These are phyloP conservation scores for Lumnitzera littorea DNA, from an alignment of 345 rosid species.

Conservation along the genomic window DNA sequence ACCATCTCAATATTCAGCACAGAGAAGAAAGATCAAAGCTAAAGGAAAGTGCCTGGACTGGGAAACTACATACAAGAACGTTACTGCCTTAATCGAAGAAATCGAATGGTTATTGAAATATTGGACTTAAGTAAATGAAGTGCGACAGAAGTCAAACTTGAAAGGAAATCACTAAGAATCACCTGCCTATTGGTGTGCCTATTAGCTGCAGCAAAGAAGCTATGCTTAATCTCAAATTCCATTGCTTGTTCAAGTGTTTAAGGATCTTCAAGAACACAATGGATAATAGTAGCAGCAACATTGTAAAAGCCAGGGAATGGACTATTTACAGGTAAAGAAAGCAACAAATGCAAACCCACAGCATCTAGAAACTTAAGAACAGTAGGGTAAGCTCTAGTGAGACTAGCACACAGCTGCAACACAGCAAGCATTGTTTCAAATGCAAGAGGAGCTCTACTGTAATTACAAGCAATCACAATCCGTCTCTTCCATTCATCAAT, in stretches of 20 bases:
- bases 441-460: too few relatives aligned
- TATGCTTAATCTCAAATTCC: constrained; percentile 83
- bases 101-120: too few relatives aligned
- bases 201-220: constrained; percentile 65
- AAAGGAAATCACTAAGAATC: constrained; percentile 65
- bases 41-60: too few relatives aligned
- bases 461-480: too few relatives aligned
- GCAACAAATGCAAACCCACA: constrained; percentile 71
- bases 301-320: constrained; percentile 93
- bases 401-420: constrained; percentile 78
- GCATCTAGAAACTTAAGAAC: constrained; percentile 83
- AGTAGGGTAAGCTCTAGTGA: constrained; percentile 66
- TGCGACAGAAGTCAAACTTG: constrained; percentile 62
- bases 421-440: constrained; percentile 88
- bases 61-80: too few relatives aligned
- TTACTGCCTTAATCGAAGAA: too few relatives aligned
- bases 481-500: too few relatives aligned
- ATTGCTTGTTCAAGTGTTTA: constrained; percentile 96
- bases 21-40: too few relatives aligned
- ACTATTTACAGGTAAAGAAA: constrained; percentile 76
- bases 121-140: too few relatives aligned
- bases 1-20: too few relatives aligned
- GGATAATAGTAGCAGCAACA: constrained; percentile 77
- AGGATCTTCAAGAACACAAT: constrained; percentile 91
- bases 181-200: constrained; percentile 81